Base-by-base conservation (phyloP, 148 eudicot genomes). In the Linanthus parryae region DNA sequence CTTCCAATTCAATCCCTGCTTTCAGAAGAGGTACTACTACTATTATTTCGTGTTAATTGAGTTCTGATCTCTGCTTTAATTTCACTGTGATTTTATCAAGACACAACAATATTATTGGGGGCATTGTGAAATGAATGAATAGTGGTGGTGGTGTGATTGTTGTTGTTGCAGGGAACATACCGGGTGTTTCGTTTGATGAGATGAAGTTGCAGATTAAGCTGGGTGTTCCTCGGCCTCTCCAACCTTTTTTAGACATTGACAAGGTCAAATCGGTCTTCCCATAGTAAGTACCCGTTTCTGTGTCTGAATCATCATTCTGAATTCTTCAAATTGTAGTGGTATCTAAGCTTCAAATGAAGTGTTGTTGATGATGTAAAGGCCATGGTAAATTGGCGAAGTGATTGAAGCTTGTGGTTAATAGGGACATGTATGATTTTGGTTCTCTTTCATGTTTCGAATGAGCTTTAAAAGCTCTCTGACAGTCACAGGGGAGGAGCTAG, bases 1-100 rank as follows among this genome's bases (percentile, higher is more conserved):
- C 98, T 54, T 91, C 98, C 21, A 91, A 91, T 62, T 91, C 98
- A 21, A 87, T 91, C 33, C 98, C 98, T 24, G 98, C 95, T 48
- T 91, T 91, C 48, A 79, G 98, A 11, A 74, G 94, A 84, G 98
- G 97, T 91, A 52, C 19, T 45, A 1, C 54, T 33, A 18, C 45
- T 41, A 31, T 38, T 14, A 19, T 38, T 19, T 6, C 17, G 42
- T 38, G 14, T 38, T 8, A 8, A 2, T 38, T 12, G 42, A 13
- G 42, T 8, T 38, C 42, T 38, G 6, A 38, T 12, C 16, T 38
- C 8, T 38, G 14, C n/a, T n/a, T n/a, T n/a, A n/a, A n/a, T n/a
- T n/a, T n/a, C n/a, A n/a, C n/a, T n/a, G n/a, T 31, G 35, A 31
- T 31, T 31, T 31, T 5, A 31, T 5, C 35, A 31, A 31, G 35